Conservation (phyloP, 2,329 filamentous ascomycete genomes). For the Pezicula radicicola region DNA sequence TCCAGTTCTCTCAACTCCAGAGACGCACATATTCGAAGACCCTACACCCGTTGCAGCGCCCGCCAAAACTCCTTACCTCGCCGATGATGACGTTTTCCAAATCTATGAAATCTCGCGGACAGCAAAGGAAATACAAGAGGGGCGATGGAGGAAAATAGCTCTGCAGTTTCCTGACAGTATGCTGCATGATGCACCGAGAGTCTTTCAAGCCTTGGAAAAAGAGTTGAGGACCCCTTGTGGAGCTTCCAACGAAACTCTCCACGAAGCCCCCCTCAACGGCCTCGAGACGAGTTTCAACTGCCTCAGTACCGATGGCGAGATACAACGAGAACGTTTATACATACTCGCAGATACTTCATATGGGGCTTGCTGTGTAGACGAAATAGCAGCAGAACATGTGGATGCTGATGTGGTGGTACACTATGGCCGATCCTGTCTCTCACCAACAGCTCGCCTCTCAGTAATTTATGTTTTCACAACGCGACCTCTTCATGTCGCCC, state of each 20-base stretch:
- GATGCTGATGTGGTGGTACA: constrained; percentile 90
- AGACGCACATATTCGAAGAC: constrained; percentile 55
- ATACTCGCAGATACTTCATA: constrained; percentile 96
- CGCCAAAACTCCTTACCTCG: constrained; percentile 4
- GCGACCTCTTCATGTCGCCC: constrained; percentile 61
- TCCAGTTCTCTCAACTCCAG: constrained; percentile 62
- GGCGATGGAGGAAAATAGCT: constrained; percentile 73
- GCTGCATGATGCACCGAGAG: constrained; percentile 79
- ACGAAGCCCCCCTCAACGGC: background rate
- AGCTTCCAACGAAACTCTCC: too few species aligned
- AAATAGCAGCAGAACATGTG: constrained; percentile 92
- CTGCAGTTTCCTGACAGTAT: constrained; percentile 96
- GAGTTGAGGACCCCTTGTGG: constrained; percentile 34
- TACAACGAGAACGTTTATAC: constrained; percentile 51
- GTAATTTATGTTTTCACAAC: constrained; percentile 90
- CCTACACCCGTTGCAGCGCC: constrained; percentile 28
- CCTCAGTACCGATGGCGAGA: constrained; percentile 1
- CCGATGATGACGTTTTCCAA: constrained; percentile 66
- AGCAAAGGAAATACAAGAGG: constrained; percentile 68
- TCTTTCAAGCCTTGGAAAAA: constrained; percentile 64
- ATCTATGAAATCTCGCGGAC: constrained; percentile 88
- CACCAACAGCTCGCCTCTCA: constrained; percentile 80
- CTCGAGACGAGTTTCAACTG: constrained; percentile 17
- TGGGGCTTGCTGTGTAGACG: constrained; percentile 94
- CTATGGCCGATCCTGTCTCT: constrained; percentile 89